Evolutionary conservation across 768 basidiomycete species (phyloP), one percentile per base, ranked within the genome.

Genomic region (Fomitopsis pulvina): DNA sequence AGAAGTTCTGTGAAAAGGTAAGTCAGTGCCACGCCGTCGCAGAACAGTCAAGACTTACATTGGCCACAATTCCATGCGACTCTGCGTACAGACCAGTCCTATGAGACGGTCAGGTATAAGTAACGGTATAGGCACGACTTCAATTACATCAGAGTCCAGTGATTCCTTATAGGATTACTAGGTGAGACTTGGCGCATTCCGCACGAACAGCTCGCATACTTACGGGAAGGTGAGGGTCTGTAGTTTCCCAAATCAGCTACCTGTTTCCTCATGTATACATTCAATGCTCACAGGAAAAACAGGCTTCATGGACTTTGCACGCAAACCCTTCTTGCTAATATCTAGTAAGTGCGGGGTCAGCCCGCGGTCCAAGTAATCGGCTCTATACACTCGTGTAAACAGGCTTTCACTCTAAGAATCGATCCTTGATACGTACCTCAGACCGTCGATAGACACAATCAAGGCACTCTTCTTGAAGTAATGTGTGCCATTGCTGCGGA

Each of bases 1-100:
- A 93, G 64, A 95, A 96, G 57, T 88, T 87, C 89, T 92, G 59
- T 5, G 20, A n/a, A 14, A 30, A 29, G 32, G 9, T 34, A 44
- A 26, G 39, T 40, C 12, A 51, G 30, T 12, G 14, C 20, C n/a
- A 10, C 6, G 14, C 25, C 25, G 20, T 21, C 30, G 34, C 10
- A 4, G 21, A 28, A 18, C 16, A 44, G 3, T 29, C 25, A 39
- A 58, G 2, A 62, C 78, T 21, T 60, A 91, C 89, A 59, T 95
- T 96, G 11, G 80, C 92, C 21, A 96, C 78, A 41, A 96, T 92
- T 11, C 92, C 92, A 63, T 95, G 91, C 20, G 87, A 87, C 65
- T 94, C 91, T 0, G 87, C 87, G 60, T 91, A 79, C 2, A 95
- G 74, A 2, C 93, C 93, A 12, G 92, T 96, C 83, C 89, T 92